phyloP scores from a whole-genome alignment of 495 filamentous ascomycete genomes.

The Xylaria nigripes region DNA sequence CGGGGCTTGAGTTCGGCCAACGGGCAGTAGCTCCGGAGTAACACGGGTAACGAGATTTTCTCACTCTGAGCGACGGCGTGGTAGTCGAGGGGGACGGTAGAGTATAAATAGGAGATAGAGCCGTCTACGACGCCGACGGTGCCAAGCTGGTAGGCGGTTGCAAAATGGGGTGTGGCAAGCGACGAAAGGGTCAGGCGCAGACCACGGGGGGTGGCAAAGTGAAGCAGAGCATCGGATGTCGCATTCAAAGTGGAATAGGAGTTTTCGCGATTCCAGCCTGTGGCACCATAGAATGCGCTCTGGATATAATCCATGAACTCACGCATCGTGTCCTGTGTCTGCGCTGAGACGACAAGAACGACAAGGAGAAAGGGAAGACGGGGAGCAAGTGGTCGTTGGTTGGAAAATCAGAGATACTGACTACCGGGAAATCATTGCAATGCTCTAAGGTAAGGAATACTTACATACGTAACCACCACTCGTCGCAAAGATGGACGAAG shows the following conservation, averaged over 20 bases:
- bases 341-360: background rate
- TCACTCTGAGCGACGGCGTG: constrained; percentile 40
- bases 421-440: constrained; percentile 9
- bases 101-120: constrained; percentile 85
- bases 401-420: background rate
- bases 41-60: constrained; percentile 38
- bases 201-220: constrained; percentile 72
- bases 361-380: background rate
- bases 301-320: constrained; percentile 98
- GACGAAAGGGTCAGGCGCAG: constrained; percentile 81
- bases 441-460: background rate
- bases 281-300: constrained; percentile 78
- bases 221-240: constrained; percentile 75
- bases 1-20: constrained; percentile 31
- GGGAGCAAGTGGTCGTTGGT: background rate
- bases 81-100: constrained; percentile 59
- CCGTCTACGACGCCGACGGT: constrained; percentile 82
- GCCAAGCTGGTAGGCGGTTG: constrained; percentile 80
- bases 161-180: constrained; percentile 82
- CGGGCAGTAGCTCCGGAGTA: constrained; percentile 37
- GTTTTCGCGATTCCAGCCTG: constrained; percentile 88
- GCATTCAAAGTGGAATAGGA: constrained; percentile 81
- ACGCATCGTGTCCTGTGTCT: constrained; percentile 53
- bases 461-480: background rate
- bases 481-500: background rate